These are phyloP conservation scores for Russula sp. DNA, from an alignment of 768 basidiomycete species.

Conservation along the genomic window DNA sequence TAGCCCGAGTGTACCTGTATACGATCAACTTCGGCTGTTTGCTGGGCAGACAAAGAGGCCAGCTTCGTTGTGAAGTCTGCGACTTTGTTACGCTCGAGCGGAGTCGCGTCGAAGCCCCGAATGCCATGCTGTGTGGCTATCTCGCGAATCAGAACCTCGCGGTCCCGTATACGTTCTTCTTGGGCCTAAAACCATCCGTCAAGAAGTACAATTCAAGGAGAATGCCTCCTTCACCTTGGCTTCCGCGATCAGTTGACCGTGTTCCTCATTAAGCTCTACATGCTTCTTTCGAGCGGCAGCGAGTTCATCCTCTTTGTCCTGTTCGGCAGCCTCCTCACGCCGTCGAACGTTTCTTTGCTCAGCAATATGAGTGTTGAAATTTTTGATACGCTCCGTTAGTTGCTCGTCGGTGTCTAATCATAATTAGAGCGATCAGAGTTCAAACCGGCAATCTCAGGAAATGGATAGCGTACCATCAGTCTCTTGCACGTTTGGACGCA, in stretches of 20 bases:
- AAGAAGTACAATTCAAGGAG: background rate
- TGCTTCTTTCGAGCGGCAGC: slow-evolving; percentile 44
- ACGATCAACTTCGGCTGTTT: slow-evolving; percentile 57
- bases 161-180: slow-evolving; percentile 56
- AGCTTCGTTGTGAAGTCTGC: slow-evolving; percentile 67
- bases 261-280: slow-evolving; percentile 49
- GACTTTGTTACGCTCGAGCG: slow-evolving; percentile 65
- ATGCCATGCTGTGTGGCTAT: slow-evolving; percentile 64
- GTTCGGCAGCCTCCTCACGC: slow-evolving; percentile 44
- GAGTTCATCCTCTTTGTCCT: slow-evolving; percentile 61
- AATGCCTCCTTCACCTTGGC: slow-evolving; percentile 49
- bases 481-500: slow-evolving; percentile 60
- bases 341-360: slow-evolving; percentile 45
- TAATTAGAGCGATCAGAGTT: background rate
- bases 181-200: slow-evolving; percentile 49
- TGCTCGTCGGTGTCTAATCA: slow-evolving; percentile 66
- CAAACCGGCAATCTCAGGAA: background rate
- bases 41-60: slow-evolving; percentile 53
- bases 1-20: slow-evolving; percentile 46
- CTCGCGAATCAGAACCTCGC: slow-evolving; percentile 69
- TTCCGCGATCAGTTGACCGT: slow-evolving; percentile 68
- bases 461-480: slow-evolving; percentile 45
- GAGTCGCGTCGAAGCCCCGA: slow-evolving; percentile 64
- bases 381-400: slow-evolving; percentile 48
- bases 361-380: slow-evolving; percentile 54